Conservation (phyloP, 2,329 filamentous ascomycete genomes). For the Ascochyta clinopodiicola region DNA sequence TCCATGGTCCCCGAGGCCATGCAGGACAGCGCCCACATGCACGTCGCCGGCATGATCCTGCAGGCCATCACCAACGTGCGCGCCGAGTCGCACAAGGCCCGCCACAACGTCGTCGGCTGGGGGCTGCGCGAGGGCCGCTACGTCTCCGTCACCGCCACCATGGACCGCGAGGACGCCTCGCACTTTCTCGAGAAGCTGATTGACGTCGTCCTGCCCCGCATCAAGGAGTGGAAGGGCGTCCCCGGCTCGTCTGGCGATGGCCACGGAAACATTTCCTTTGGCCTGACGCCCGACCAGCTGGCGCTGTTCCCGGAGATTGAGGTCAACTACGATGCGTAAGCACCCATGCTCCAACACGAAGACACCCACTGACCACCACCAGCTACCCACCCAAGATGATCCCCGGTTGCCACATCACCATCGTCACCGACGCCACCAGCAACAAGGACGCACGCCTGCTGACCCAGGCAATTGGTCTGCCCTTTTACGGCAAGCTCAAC, state of each 20-base stretch:
- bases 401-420: conserved; percentile 80
- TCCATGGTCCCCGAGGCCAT: conserved; percentile 72
- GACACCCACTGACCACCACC: conserved; percentile 7
- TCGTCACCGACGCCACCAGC: conserved; percentile 83
- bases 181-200: conserved; percentile 91
- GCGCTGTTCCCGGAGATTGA: conserved; percentile 92
- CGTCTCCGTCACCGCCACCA: conserved; percentile 76
- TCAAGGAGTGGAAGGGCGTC: conserved; percentile 95
- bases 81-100: conserved; percentile 72
- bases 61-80: conserved; percentile 85
- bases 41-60: conserved; percentile 82
- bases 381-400: conserved; percentile 77
- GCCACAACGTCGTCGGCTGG: conserved; percentile 76
- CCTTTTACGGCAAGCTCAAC: conserved; percentile 78
- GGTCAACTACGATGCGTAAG: conserved; percentile 89
- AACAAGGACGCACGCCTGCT: conserved; percentile 85
- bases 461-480: conserved; percentile 73
- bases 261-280: conserved; percentile 85
- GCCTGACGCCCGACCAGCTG: conserved; percentile 76
- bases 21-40: conserved; percentile 75
- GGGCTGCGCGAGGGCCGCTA: conserved; percentile 73
- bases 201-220: conserved; percentile 87
- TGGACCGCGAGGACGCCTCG: conserved; percentile 81
- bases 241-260: conserved; percentile 80
- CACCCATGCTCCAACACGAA: conserved; percentile 24